Percentiles rank a stretch among this genome's conserved stretches.
Evolutionary conservation across 768 basidiomycete species (phyloP).

Genomic region (Naganishia onofrii): DNA sequence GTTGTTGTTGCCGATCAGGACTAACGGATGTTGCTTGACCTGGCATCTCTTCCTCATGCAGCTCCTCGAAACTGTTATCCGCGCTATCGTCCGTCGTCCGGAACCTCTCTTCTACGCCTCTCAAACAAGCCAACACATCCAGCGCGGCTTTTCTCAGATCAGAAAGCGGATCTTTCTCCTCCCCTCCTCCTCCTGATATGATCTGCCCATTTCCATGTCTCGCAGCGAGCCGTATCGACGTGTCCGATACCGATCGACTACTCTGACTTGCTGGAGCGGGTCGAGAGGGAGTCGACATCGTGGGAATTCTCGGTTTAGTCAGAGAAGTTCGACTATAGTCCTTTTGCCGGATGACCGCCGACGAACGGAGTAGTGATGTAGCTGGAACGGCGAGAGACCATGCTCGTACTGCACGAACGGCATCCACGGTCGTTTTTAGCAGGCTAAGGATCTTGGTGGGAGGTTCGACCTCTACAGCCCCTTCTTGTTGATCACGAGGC

Average conservation of each 20-base stretch:
- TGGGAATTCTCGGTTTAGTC: slow-evolving; percentile 18
- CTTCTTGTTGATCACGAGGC: neutral
- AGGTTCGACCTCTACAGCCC: slow-evolving; percentile 21
- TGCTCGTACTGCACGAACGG: slow-evolving; percentile 77
- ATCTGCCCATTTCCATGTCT: neutral
- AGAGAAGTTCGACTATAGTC: neutral
- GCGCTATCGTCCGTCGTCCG: slow-evolving; percentile 58
- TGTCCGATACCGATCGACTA: slow-evolving; percentile 32
- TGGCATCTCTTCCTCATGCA: neutral
- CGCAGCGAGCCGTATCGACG: neutral
- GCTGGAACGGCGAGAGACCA: slow-evolving; percentile 55
- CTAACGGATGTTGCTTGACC: neutral
- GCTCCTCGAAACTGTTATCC: neutral
- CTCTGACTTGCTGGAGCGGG: slow-evolving; percentile 32
- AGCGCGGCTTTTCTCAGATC: slow-evolving; percentile 73
- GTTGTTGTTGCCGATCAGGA: neutral
- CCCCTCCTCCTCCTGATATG: neutral
- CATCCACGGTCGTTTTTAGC: slow-evolving; percentile 73
- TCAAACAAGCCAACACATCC: slow-evolving; percentile 75
- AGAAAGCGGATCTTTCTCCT: slow-evolving; percentile 57
- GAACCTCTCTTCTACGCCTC: slow-evolving; percentile 73
- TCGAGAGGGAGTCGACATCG: slow-evolving; percentile 47
- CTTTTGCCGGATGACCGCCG: slow-evolving; percentile 1
- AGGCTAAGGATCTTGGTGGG: slow-evolving; percentile 66
- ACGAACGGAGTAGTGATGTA: slow-evolving; percentile 27